Evolutionary conservation across 495 filamentous ascomycete genomes (phyloP).

Genomic region (Penicillium cataractarum): DNA sequence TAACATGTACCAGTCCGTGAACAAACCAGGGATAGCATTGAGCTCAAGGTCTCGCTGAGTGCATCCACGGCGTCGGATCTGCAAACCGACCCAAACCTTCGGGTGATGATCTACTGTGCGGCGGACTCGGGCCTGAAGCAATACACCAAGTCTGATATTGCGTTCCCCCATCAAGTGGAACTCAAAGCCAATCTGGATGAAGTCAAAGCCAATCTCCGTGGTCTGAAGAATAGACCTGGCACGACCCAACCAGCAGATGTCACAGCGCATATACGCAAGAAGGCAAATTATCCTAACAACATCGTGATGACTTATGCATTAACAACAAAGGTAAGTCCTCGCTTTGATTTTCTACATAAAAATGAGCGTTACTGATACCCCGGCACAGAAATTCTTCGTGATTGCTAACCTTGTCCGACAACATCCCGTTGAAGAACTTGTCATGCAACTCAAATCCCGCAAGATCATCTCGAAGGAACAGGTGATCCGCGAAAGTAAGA

Average conservation of each 20-base stretch:
- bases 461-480: slow-evolving; percentile 78
- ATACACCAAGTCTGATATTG: slow-evolving; percentile 68
- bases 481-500: slow-evolving; percentile 83
- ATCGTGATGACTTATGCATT: slow-evolving; percentile 89
- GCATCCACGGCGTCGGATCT: slow-evolving; percentile 52
- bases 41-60: slow-evolving; percentile 56
- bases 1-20: slow-evolving; percentile 48
- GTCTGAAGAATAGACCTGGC: slow-evolving; percentile 92
- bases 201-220: slow-evolving; percentile 85
- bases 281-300: slow-evolving; percentile 69
- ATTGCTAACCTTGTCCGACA: slow-evolving; percentile 73
- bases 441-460: slow-evolving; percentile 62
- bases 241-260: slow-evolving; percentile 92
- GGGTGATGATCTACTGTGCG: slow-evolving; percentile 83
- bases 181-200: slow-evolving; percentile 87
- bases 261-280: slow-evolving; percentile 72
- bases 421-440: slow-evolving; percentile 72
- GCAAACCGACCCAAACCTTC: slow-evolving; percentile 54
- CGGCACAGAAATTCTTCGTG: slow-evolving; percentile 72
- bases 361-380: neutral
- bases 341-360: neutral
- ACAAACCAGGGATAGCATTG: slow-evolving; percentile 54
- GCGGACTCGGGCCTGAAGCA: slow-evolving; percentile 55
- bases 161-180: slow-evolving; percentile 90
- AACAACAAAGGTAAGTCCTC: slow-evolving; percentile 70